phyloP scores from a whole-genome alignment of 768 basidiomycete genomes.

The Leccinum aurantiacum region DNA sequence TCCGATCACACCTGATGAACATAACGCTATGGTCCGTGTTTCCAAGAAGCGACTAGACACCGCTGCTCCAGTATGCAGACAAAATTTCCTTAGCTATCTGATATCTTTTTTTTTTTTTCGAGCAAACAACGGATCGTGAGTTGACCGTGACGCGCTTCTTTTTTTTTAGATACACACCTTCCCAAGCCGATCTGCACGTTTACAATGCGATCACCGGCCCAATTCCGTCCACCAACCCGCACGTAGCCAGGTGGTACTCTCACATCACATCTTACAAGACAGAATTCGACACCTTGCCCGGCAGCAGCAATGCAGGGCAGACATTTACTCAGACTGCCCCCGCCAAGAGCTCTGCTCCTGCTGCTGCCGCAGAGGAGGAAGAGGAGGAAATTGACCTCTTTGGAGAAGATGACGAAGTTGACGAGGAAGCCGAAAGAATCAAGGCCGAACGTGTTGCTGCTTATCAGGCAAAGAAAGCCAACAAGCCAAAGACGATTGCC shows the following conservation, averaged over 20 bases:
- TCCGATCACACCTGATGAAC: constrained; percentile 55
- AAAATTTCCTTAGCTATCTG: constrained; percentile 73
- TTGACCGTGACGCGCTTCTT: constrained; percentile 8
- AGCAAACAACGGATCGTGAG: constrained; percentile 1
- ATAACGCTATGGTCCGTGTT: constrained; percentile 92
- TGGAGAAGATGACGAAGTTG: constrained; percentile 79
- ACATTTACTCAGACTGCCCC: constrained; percentile 57
- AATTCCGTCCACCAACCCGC: constrained; percentile 61
- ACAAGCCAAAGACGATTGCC: constrained; percentile 82
- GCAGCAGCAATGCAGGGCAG: constrained; percentile 81
- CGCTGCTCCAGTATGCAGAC: constrained; percentile 77
- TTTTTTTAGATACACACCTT: constrained; percentile 73
- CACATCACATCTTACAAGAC: constrained; percentile 87
- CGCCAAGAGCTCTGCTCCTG: constrained; percentile 44
- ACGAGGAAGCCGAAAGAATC: constrained; percentile 81
- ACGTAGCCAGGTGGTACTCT: constrained; percentile 87
- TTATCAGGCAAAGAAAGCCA: constrained; percentile 92
- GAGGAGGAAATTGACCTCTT: constrained; percentile 86
- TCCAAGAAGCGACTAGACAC: constrained; percentile 94
- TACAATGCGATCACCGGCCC: constrained; percentile 80
- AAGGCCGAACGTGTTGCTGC: constrained; percentile 92
- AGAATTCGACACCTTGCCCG: constrained; percentile 77
- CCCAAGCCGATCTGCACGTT: constrained; percentile 91
- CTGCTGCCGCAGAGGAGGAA: constrained; percentile 42
- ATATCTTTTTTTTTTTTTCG: constrained; percentile 31